These are phyloP conservation scores for Datura wrightii DNA, from an alignment of 257 asterid species.

Conservation along the genomic window DNA sequence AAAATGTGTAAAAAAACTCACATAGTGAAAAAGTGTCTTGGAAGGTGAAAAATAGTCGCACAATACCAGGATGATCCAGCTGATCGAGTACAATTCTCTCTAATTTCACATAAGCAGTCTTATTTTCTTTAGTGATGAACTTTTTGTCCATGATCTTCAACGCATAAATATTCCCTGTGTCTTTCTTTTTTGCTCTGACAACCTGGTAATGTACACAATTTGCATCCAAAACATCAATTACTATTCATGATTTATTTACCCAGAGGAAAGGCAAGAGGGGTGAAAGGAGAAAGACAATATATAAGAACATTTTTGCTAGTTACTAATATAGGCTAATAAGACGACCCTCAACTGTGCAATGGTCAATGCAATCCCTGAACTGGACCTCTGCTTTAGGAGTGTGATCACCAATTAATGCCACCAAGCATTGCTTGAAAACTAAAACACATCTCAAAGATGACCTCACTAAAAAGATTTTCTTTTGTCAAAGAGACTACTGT, in stretches of 20 bases:
- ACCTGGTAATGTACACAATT: conserved; percentile 55
- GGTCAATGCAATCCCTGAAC: background rate
- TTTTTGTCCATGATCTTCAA: conserved; percentile 98
- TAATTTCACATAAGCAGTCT: conserved; percentile 94
- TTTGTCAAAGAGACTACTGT: background rate
- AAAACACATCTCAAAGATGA: background rate
- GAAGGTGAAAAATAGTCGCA: conserved; percentile 85
- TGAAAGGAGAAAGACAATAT: background rate
- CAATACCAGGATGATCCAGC: conserved; percentile 95
- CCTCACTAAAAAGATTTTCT: background rate
- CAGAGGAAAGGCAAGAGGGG: background rate
- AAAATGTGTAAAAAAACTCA: conserved; percentile 47
- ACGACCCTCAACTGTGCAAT: background rate
- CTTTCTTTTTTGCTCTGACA: conserved; percentile 96
- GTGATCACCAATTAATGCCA: background rate
- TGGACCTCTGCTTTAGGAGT: background rate
- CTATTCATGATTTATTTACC: background rate
- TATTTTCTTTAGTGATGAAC: conserved; percentile 96
- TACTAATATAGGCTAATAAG: conserved; percentile 15
- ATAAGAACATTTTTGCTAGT: background rate
- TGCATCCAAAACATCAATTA: background rate
- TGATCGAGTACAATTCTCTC: conserved; percentile 98
- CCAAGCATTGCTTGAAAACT: conserved; percentile 14
- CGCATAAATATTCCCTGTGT: conserved; percentile 81
- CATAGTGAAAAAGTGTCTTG: conserved; percentile 93